Base-by-base conservation (phyloP, 345 rosid species). In the Turritis glabra region DNA sequence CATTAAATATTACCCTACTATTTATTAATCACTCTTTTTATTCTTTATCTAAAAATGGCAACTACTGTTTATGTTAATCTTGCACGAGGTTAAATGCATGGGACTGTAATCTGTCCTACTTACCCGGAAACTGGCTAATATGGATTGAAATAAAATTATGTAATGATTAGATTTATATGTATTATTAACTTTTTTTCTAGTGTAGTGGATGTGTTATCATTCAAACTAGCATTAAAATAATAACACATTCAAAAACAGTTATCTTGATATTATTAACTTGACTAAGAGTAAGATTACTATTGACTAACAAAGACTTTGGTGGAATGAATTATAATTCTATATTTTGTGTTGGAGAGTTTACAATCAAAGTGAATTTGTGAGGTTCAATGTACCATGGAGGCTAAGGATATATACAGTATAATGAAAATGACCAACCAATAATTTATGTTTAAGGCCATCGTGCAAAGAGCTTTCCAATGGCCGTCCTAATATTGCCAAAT, bases 41-140 rank as follows among this genome's bases (percentile, higher is more conserved):
- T 26, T 35, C 6, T 58, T 33, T 35, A 59, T 13, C 29, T 59
- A 33, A 37, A 59, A 3, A 60, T 60, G n/a, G 65, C 65, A 60
- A 38, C 65, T 60, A 60, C 19, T 14, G 23, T 3, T 37, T 21
- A 9, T 38, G 65, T 8, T 60, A 4, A 60, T 60, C 19, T 60
- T 38, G 65, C 65, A 38, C 65, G 65, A 60, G 66, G 32, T 60
- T 59, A 59, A 35, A 35, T 37, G 47, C 46, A 59, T 37, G 9
- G 29, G 47, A 59, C 47, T 35, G 1, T 5, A 35, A 59, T 35
- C 30, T 59, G 47, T 59, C 44, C 17, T 35, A 58, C 13, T 12
- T 19, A 19, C 64, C 22, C 17, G 8, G 3, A 30, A 30, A 9
- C 40, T 56, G 50, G 21, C 50, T n/a, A n/a, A 0, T n/a, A 7